Percentiles rank a stretch among this genome's conserved stretches.
These are phyloP conservation scores for Penicillium longicatenatum DNA, from an alignment of 495 filamentous ascomycete genomes.

Conservation along the genomic window DNA sequence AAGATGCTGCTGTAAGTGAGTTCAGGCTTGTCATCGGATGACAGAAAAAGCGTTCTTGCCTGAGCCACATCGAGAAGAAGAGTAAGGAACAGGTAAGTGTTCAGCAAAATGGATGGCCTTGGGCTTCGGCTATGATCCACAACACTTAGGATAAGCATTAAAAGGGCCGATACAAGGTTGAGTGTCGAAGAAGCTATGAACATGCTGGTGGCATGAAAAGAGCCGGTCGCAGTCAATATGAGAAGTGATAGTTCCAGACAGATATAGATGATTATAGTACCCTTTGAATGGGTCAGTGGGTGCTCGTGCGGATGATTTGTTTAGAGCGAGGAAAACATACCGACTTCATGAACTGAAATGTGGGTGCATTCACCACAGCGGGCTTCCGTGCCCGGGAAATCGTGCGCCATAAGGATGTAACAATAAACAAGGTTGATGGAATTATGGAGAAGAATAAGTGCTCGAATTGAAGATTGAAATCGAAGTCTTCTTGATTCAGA, in stretches of 20 bases:
- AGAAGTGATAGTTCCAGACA: constrained; percentile 20
- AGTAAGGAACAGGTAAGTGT: constrained; percentile 40
- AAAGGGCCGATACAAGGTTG: constrained; percentile 31
- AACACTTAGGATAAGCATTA: constrained; percentile 29
- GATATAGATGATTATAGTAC: neutral
- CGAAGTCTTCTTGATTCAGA: constrained; percentile 33
- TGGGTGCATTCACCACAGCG: constrained; percentile 33
- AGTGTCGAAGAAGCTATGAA: constrained; percentile 33
- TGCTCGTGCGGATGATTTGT: neutral
- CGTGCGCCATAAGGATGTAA: constrained; percentile 37
- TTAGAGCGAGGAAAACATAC: constrained; percentile 29
- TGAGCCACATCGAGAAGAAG: constrained; percentile 44
- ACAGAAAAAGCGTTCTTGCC: constrained; percentile 42
- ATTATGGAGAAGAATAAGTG: constrained; percentile 46
- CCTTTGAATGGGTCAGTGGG: neutral
- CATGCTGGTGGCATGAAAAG: constrained; percentile 27
- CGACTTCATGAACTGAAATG: constrained; percentile 38
- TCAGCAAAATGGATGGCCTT: constrained; percentile 44
- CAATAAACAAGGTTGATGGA: constrained; percentile 42
- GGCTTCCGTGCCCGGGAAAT: constrained; percentile 33
- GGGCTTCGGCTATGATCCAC: constrained; percentile 40
- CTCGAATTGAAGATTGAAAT: constrained; percentile 52
- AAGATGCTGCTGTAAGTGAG: constrained; percentile 37
- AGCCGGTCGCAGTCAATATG: constrained; percentile 26
- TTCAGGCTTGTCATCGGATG: constrained; percentile 19